Conservation (phyloP, 768 basidiomycete genomes). For the Xerocomellus dryophilus region DNA sequence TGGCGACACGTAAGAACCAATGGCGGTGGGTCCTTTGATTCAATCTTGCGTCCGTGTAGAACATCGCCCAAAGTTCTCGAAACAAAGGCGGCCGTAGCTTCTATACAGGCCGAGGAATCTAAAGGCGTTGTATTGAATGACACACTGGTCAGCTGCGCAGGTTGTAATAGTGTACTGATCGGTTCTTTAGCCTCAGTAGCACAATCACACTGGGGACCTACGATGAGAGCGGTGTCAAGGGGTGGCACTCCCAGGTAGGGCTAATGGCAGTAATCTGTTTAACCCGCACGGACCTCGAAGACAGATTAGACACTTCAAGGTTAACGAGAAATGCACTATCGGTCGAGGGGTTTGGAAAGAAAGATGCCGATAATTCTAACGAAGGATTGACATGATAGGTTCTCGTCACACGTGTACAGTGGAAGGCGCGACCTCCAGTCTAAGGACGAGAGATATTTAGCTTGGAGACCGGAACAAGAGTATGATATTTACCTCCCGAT, state of each 20-base stretch:
- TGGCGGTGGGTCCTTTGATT: slow-evolving; percentile 46
- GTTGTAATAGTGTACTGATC: slow-evolving; percentile 42
- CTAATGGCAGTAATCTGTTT: slow-evolving; percentile 64
- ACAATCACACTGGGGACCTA: slow-evolving; percentile 34
- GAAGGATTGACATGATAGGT: slow-evolving; percentile 59
- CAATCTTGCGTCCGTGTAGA: slow-evolving; percentile 45
- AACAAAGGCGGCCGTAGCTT: slow-evolving; percentile 51
- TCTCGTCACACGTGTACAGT: slow-evolving; percentile 52
- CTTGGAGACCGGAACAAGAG: background rate
- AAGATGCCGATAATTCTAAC: slow-evolving; percentile 49
- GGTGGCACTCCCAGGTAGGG: slow-evolving; percentile 59
- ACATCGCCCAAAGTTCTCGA: slow-evolving; percentile 47
- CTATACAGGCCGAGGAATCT: slow-evolving; percentile 35
- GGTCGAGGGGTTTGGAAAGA: slow-evolving; percentile 47
- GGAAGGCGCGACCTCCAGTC: slow-evolving; percentile 51
- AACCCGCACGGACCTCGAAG: slow-evolving; percentile 42
- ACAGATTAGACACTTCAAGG: slow-evolving; percentile 54
- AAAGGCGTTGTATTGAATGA: slow-evolving; percentile 43
- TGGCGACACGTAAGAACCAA: slow-evolving; percentile 52
- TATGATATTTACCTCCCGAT: slow-evolving; percentile 49
- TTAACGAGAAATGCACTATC: slow-evolving; percentile 52
- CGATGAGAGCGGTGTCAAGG: slow-evolving; percentile 38
- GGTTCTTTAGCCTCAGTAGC: slow-evolving; percentile 3
- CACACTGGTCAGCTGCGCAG: slow-evolving; percentile 48
- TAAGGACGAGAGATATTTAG: slow-evolving; percentile 26